Percentiles rank a stretch among this genome's conserved stretches.
Evolutionary conservation across 73 alveolate genomes (phyloP).

Genomic region (Stentor roeselii): DNA sequence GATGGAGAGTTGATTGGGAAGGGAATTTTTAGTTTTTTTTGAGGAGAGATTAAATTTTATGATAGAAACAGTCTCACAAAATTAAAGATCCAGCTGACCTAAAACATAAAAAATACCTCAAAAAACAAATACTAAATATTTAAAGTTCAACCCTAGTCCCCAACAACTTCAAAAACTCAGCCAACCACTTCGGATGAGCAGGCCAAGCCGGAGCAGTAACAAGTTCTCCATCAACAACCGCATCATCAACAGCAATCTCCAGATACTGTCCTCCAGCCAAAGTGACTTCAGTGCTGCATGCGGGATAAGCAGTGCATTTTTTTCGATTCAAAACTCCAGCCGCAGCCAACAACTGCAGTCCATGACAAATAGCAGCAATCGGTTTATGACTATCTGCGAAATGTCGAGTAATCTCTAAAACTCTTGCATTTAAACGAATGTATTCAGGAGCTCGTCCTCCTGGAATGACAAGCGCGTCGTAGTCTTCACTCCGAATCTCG

Average conservation of each 20-base stretch:
- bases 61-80: no score
- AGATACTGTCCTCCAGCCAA: conserved; percentile 72
- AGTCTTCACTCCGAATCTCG: conserved; percentile 72
- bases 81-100: no score
- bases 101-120: no score
- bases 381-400: conserved; percentile 82
- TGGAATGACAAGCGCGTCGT: conserved; percentile 81
- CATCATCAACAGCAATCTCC: conserved; percentile 67
- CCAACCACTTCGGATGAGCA: conserved; percentile 73
- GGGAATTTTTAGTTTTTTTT: no score
- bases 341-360: conserved; percentile 80
- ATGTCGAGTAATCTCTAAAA: conserved; percentile 70
- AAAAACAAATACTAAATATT: background rate
- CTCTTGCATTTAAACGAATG: conserved; percentile 72
- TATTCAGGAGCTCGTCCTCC: conserved; percentile 98
- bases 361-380: conserved; percentile 90
- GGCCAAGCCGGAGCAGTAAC: conserved; percentile 91
- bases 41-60: no score
- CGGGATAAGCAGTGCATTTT: conserved; percentile 77
- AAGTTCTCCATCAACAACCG: conserved; percentile 84
- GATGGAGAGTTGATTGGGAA: no score
- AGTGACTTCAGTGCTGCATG: conserved; percentile 78
- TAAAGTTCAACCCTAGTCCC: conserved; percentile 49
- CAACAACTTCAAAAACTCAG: conserved; percentile 70
- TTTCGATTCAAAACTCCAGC: conserved; percentile 69